phyloP scores from a whole-genome alignment of 305 asterid genomes.

The Fraxinus paxiana region DNA sequence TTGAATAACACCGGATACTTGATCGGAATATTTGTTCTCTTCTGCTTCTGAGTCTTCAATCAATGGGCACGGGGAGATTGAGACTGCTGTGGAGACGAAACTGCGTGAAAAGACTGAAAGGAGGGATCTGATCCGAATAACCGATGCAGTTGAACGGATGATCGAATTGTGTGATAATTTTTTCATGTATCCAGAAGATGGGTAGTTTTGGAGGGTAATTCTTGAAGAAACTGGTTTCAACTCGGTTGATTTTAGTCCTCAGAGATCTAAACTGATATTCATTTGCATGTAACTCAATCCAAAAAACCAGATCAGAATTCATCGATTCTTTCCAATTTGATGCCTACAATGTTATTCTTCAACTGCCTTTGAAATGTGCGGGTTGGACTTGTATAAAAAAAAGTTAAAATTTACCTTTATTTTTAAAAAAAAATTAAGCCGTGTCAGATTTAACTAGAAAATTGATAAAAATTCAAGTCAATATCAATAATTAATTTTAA shows the following conservation, averaged over 20 bases:
- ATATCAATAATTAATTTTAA: background rate
- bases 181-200: conserved; percentile 2
- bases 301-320: background rate
- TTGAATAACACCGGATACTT: conserved; percentile 39
- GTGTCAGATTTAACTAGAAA: background rate
- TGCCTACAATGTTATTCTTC: background rate
- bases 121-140: conserved; percentile 14
- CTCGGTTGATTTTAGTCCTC: background rate
- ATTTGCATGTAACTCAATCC: background rate
- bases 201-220: conserved; percentile 4
- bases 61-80: background rate
- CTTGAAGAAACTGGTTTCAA: conserved; percentile 6
- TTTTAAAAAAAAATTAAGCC: background rate
- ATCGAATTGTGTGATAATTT: background rate
- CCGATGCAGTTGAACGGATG: background rate
- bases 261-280: background rate
- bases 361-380: background rate
- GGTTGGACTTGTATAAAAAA: background rate
- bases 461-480: background rate
- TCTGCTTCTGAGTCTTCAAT: conserved; percentile 27
- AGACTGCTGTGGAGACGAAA: conserved; percentile 29
- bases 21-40: conserved; percentile 11
- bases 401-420: background rate
- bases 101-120: conserved; percentile 10
- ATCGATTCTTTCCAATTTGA: background rate